Evolutionary conservation across 148 eudicot genomes (phyloP), one percentile per base, ranked within the genome.

Genomic region (Bassia scoparia): DNA sequence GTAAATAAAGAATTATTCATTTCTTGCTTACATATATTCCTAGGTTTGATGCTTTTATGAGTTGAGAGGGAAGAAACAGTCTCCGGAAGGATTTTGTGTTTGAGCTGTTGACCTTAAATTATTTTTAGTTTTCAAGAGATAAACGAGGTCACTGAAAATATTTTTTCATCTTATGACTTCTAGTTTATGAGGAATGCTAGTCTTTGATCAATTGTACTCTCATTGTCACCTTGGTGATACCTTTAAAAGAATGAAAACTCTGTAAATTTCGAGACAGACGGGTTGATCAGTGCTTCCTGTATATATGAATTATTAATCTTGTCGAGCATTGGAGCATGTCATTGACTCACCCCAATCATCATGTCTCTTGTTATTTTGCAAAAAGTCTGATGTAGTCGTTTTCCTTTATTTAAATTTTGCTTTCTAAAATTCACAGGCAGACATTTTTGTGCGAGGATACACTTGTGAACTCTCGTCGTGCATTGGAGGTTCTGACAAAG

Each of bases 391-490:
- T 44, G 4, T 77, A 21, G 46, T 64, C 55, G 24, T 34, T 38
- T 59, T 5, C 20, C 24, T 53, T 43, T 31, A 18, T 41, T 58
- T n/a, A 29, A 55, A 79, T 29, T 23, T 56, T 79, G 23, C 63
- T 55, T 68, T 64, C 3, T 74, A 50, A 59, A 56, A 29, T 60
- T 26, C 24, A 60, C 78, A 95, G 98, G 98, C 94, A 24, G 98
- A 95, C 81, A 81, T 95, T 62, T 68, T 91, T 24, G 80, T 87
- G 54, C 85, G 98, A 64, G 98, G 98, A 76, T 95, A 95, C 86
- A 72, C 73, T 65, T 87, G 92, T 35, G 98, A 95, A 91, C 74
- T 91, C 98, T 62, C 83, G 97, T 26, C 88, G 90, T 37, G 98
- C 97, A 72, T 59, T 95, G 73, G 64, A 87, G 73, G 84, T 95